Evolutionary conservation across 768 basidiomycete species (phyloP), one percentile per base, ranked within the genome.

Genomic region (Agaricus subrufescens): DNA sequence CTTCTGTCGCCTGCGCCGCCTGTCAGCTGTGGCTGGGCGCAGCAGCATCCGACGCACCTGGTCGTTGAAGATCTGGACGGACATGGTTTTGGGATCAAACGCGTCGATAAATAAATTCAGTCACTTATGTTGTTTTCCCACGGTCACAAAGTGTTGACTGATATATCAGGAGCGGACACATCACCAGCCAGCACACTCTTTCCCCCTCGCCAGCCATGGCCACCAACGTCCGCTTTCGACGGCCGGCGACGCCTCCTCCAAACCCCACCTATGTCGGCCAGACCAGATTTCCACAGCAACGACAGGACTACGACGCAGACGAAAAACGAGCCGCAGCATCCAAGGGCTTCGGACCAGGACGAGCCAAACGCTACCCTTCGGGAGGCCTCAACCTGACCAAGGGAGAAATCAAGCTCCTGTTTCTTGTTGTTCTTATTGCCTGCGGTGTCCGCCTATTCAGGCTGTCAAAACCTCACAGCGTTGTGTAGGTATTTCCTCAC

Each of bases 391-490:
- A 78, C 62, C 66, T 92, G 38, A 81, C 85, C 23, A 69, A 74
- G 3, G 90, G 83, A 42, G 94, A 96, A 65, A 88, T 83, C 81
- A 89, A 87, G 65, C 70, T 94, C 47, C 73, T 97, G 7, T 67
- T 82, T 15, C 64, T 83, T 26, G 67, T 97, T 51, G 73, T 86
- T 31, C 57, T 92, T 8, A 65, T 97, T 48, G 94, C 92, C 1
- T 69, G 76, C 6, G 81, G 75, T n/a, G 91, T 98, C n/a, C 81
- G 96, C 46, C 69, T 95, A 55, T 97, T 89, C 72, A 82, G 87
- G 51, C 73, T 99, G 44, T 91, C 89, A 43, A 84, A 85, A 65
- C 96, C 96, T 0, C 79, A 84, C 56, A 94, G 93, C 64, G 93
- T 99, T 42, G 96, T 99, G 92, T 95, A 62, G 75, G 91, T 81